Percentiles rank a stretch among this genome's conserved stretches.
phyloP scores from a whole-genome alignment of 148 eudicot genomes.

The Cornus suecica region DNA sequence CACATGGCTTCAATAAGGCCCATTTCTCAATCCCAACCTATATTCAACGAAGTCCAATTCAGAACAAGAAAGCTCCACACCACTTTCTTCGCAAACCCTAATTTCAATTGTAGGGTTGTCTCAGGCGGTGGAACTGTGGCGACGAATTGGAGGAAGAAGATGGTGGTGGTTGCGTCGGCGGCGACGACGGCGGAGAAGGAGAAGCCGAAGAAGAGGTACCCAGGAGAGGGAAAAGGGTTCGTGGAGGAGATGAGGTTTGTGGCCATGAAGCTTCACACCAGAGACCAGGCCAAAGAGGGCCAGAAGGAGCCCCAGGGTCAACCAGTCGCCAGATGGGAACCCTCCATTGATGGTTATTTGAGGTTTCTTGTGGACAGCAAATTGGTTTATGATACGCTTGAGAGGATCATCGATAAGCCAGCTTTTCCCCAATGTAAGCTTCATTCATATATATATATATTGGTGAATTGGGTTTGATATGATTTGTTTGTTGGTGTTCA shows the following conservation, averaged over 20 bases:
- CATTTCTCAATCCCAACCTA: conserved; percentile 30
- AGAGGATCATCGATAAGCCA: conserved; percentile 65
- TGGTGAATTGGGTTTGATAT: conserved; percentile 11
- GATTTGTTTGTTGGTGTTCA: too few species aligned
- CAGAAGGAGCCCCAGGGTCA: conserved; percentile 60
- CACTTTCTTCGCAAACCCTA: conserved; percentile 15
- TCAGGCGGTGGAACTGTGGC: conserved; percentile 1
- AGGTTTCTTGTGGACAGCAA: conserved; percentile 92
- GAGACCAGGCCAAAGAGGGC: conserved; percentile 81
- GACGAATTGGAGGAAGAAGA: conserved; percentile 12
- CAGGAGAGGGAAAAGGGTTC: conserved; percentile 71
- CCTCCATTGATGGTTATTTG: conserved; percentile 81
- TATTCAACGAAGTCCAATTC: conserved; percentile 24
- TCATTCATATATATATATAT: neutral
- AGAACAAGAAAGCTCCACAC: conserved; percentile 11
- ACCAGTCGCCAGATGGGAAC: conserved; percentile 79
- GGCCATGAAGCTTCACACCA: conserved; percentile 88
- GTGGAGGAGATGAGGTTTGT: conserved; percentile 98
- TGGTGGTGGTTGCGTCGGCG: conserved; percentile 27
- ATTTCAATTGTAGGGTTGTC: conserved; percentile 20
- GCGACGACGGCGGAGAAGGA: conserved; percentile 34
- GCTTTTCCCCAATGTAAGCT: conserved; percentile 78
- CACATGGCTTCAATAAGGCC: conserved; percentile 51
- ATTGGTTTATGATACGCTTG: conserved; percentile 79
- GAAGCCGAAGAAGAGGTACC: conserved; percentile 44